Conservation (phyloP, 345 rosid species). For the Eutrema heterophyllum region DNA sequence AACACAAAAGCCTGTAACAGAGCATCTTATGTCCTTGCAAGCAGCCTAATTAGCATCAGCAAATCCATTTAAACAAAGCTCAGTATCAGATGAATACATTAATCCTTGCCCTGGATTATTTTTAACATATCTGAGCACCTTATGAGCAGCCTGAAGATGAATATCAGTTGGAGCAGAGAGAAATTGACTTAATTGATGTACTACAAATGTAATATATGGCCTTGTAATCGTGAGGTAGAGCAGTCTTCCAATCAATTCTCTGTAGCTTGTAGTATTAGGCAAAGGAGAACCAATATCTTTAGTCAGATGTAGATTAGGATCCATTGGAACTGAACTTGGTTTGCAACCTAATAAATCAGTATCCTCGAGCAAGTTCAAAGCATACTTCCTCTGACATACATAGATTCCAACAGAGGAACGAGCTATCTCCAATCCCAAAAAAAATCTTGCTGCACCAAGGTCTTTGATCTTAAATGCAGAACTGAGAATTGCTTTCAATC, state of each 20-base stretch:
- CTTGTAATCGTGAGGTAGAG: background rate
- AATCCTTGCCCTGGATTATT: background rate
- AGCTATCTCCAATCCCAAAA: no score
- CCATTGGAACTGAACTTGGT: background rate
- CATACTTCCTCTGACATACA: background rate
- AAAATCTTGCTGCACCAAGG: no score
- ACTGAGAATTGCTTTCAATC: no score
- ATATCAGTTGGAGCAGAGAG: background rate
- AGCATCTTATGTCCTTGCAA: background rate
- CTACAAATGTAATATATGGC: background rate
- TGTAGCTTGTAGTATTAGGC: background rate
- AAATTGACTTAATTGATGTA: background rate
- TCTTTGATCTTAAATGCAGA: no score
- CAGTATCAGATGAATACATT: background rate
- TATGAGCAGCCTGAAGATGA: background rate
- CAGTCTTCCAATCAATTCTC: background rate
- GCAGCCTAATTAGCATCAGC: background rate
- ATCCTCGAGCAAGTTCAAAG: background rate
- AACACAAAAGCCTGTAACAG: background rate
- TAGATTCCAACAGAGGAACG: no score
- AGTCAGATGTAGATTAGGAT: background rate
- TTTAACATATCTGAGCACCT: background rate
- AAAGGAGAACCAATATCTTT: background rate
- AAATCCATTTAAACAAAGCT: background rate
- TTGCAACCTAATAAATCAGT: background rate